Evolutionary conservation across 2,329 filamentous ascomycete species (phyloP).

Genomic region (Reticulascus tulasneorum): DNA sequence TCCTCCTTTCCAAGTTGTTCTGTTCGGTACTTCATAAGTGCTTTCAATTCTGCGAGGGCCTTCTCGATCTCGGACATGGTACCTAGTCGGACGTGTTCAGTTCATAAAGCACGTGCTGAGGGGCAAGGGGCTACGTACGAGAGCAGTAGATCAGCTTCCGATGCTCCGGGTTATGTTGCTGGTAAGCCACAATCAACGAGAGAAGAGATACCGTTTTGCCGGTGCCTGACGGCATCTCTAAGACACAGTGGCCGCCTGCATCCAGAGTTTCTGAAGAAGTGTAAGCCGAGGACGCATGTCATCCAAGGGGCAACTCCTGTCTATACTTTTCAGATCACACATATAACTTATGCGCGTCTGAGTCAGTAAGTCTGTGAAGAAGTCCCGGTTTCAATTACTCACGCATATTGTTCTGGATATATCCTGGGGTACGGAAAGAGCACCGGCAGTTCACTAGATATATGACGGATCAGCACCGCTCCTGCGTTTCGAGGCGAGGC

Average conservation of each 20-base stretch:
- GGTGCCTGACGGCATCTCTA: conserved; percentile 98
- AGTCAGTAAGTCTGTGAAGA: conserved; percentile 5
- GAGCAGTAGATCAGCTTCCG: conserved; percentile 98
- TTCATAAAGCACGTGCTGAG: neutral
- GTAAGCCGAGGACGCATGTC: neutral
- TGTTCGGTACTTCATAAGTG: conserved; percentile 89
- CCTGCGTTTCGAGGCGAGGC: too few species aligned
- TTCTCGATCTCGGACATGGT: conserved; percentile 99
- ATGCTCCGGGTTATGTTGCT: conserved; percentile 88
- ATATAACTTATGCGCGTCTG: conserved; percentile 40
- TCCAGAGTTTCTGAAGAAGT: conserved; percentile 66
- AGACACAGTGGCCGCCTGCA: conserved; percentile 87
- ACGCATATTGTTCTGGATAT: conserved; percentile 58
- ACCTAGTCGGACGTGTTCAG: conserved; percentile 33
- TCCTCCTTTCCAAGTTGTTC: conserved; percentile 87
- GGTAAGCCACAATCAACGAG: conserved; percentile 94
- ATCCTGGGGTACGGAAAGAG: conserved; percentile 58
- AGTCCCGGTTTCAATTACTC: conserved; percentile 18
- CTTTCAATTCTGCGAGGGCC: conserved; percentile 84
- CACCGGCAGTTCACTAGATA: conserved; percentile 48
- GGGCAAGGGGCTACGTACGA: conserved; percentile 43
- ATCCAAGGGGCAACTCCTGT: conserved; percentile 11
- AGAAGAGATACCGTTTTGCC: conserved; percentile 95
- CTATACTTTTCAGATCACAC: conserved; percentile 57
- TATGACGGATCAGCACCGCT: too few species aligned